These are phyloP conservation scores for Coniochaeta hoffmannii DNA, from an alignment of 2,329 filamentous ascomycete species.

Conservation along the genomic window DNA sequence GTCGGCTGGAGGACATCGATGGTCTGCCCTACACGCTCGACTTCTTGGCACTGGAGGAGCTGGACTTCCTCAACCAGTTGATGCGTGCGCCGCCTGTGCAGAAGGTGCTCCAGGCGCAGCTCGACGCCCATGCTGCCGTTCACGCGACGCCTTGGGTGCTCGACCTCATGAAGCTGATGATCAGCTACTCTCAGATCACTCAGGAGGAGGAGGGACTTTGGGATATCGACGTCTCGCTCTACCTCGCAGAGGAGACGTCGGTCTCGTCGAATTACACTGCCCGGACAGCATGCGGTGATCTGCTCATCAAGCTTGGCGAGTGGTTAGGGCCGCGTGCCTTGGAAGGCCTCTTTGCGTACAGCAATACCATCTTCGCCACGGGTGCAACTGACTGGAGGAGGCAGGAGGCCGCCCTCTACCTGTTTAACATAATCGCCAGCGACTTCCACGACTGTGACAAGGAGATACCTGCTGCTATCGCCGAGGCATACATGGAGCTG, in stretches of 20 bases:
- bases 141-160: slow-evolving; percentile 72
- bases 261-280: slow-evolving; percentile 95
- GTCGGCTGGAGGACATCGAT: slow-evolving; percentile 82
- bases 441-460: slow-evolving; percentile 77
- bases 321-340: slow-evolving; percentile 73
- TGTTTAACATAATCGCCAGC: slow-evolving; percentile 75
- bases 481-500: slow-evolving; percentile 70
- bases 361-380: slow-evolving; percentile 62
- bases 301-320: slow-evolving; percentile 87
- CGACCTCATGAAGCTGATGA: slow-evolving; percentile 78
- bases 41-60: slow-evolving; percentile 84
- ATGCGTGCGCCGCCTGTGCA: slow-evolving; percentile 83
- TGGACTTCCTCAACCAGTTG: slow-evolving; percentile 91
- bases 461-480: slow-evolving; percentile 59
- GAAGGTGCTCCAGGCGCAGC: slow-evolving; percentile 76
- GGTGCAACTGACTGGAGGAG: slow-evolving; percentile 46
- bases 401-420: slow-evolving; percentile 76
- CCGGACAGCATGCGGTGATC: slow-evolving; percentile 82
- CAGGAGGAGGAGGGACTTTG: slow-evolving; percentile 90
- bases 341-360: slow-evolving; percentile 71
- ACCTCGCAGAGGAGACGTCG: slow-evolving; percentile 88
- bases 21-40: slow-evolving; percentile 91
- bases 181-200: slow-evolving; percentile 82
- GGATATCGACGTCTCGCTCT: slow-evolving; percentile 95
- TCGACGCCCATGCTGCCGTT: slow-evolving; percentile 52